Conservation (phyloP, 192 early-diverging fungal genomes). For the Coemansia sp. region DNA sequence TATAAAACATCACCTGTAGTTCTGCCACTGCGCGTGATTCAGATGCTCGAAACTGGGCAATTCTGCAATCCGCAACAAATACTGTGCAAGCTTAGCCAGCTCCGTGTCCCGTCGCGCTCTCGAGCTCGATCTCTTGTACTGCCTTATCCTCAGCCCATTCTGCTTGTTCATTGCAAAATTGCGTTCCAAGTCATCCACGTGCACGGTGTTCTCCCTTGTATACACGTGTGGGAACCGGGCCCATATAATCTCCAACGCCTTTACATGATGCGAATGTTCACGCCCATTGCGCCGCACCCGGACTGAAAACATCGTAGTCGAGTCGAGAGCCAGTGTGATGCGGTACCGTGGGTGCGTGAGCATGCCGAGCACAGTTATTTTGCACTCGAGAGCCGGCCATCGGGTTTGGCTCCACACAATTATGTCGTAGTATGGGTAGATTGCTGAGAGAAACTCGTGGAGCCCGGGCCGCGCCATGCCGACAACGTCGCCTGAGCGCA, state of each 20-base stretch:
- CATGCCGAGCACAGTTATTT: conserved; percentile 71
- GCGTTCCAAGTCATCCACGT: conserved; percentile 70
- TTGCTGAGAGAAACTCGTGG: conserved; percentile 63
- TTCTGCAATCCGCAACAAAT: conserved; percentile 60
- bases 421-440: conserved; percentile 70
- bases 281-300: conserved; percentile 56
- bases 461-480: conserved; percentile 65
- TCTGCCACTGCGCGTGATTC: conserved; percentile 61
- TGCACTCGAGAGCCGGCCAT: conserved; percentile 71
- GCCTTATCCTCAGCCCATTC: conserved; percentile 65
- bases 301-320: conserved; percentile 69
- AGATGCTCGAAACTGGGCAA: conserved; percentile 56
- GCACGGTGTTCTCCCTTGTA: conserved; percentile 60
- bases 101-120: conserved; percentile 56
- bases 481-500: conserved; percentile 57
- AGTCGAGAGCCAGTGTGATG: conserved; percentile 71
- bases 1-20: conserved; percentile 15
- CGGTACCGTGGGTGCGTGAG: conserved; percentile 62
- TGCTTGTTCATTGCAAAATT: conserved; percentile 77
- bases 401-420: conserved; percentile 79
- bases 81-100: conserved; percentile 59
- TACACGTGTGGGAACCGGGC: conserved; percentile 56
- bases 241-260: conserved; percentile 69
- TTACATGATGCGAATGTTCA: conserved; percentile 65
- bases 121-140: conserved; percentile 61